A percentile compares a stretch with the other conserved stretches of the same genome.
phyloP scores from a whole-genome alignment of 2,329 filamentous ascomycete genomes.

The Aureobasidium subglaciale region DNA sequence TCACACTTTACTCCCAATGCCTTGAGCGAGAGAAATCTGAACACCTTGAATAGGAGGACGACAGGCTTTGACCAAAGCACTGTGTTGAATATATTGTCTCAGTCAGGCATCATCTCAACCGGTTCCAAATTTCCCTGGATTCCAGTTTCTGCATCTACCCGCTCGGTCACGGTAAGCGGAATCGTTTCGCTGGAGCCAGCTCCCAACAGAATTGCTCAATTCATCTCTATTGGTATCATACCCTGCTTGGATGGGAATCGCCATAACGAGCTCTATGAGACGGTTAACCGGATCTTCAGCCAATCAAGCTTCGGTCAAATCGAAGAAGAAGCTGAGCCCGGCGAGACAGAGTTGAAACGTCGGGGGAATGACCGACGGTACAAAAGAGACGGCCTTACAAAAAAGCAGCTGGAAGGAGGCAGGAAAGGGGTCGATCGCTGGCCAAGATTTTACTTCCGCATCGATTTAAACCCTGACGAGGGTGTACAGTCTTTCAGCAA shows the following conservation, averaged over 20 bases:
- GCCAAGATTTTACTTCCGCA: slow-evolving; percentile 82
- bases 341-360: slow-evolving; percentile 32
- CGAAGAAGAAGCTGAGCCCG: slow-evolving; percentile 39
- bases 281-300: slow-evolving; percentile 69
- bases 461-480: slow-evolving; percentile 37
- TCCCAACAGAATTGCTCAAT: slow-evolving; percentile 67
- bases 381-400: slow-evolving; percentile 44
- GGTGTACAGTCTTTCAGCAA: neutral
- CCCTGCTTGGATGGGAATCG: slow-evolving; percentile 53
- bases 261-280: slow-evolving; percentile 63
- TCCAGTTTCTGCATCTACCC: slow-evolving; percentile 58
- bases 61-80: neutral
- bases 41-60: slow-evolving; percentile 19
- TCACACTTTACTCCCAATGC: slow-evolving; percentile 20
- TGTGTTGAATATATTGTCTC: slow-evolving; percentile 52
- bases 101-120: slow-evolving; percentile 56
- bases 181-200: slow-evolving; percentile 64
- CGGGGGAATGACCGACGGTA: slow-evolving; percentile 34
- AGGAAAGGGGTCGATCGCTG: slow-evolving; percentile 69
- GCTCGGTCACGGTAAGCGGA: slow-evolving; percentile 57
- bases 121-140: slow-evolving; percentile 58
- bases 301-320: slow-evolving; percentile 67
- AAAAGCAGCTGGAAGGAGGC: slow-evolving; percentile 44
- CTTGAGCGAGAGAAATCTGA: slow-evolving; percentile 26
- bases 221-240: slow-evolving; percentile 68